Percentiles rank a stretch among this genome's conserved stretches.
Evolutionary conservation across 768 basidiomycete genomes (phyloP).

Genomic region (Tulasnella sp.): DNA sequence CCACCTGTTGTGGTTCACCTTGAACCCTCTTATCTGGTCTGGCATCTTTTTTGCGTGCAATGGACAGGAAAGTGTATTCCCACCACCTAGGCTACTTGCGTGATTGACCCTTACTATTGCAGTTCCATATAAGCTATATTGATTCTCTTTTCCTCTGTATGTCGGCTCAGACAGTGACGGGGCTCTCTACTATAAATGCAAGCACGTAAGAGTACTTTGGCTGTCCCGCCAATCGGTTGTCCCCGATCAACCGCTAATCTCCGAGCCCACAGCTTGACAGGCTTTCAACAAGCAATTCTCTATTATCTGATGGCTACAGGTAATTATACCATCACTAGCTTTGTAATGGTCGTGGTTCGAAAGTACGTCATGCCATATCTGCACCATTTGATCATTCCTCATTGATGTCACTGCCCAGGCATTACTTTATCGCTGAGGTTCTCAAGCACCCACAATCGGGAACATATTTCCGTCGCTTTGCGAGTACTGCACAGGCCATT

Average conservation of each 20-base stretch:
- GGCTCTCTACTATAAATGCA: slow-evolving; percentile 23
- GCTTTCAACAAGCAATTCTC: slow-evolving; percentile 25
- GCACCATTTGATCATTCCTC: neutral
- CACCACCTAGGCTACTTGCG: neutral
- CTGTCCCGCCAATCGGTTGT: neutral
- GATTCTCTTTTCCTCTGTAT: slow-evolving; percentile 56
- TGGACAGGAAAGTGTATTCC: slow-evolving; percentile 28
- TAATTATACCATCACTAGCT: slow-evolving; percentile 24
- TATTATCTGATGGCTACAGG: slow-evolving; percentile 71
- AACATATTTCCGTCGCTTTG: too few species aligned
- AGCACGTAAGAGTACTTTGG: neutral
- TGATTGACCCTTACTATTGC: neutral
- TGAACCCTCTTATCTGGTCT: slow-evolving; percentile 70
- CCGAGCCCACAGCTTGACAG: slow-evolving; percentile 18
- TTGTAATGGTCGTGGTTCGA: slow-evolving; percentile 60
- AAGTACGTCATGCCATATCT: slow-evolving; percentile 31
- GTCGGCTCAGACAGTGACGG: slow-evolving; percentile 61
- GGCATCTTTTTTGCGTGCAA: slow-evolving; percentile 75
- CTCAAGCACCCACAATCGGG: neutral
- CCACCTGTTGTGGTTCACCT: slow-evolving; percentile 39
- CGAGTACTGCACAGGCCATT: too few species aligned
- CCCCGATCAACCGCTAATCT: too few species aligned
- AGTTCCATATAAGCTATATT: slow-evolving; percentile 5
- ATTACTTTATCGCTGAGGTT: slow-evolving; percentile 5
- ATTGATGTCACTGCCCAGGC: neutral